Base-by-base conservation (phyloP, 2,329 filamentous ascomycete species). In the Diaporthe nobilis region DNA sequence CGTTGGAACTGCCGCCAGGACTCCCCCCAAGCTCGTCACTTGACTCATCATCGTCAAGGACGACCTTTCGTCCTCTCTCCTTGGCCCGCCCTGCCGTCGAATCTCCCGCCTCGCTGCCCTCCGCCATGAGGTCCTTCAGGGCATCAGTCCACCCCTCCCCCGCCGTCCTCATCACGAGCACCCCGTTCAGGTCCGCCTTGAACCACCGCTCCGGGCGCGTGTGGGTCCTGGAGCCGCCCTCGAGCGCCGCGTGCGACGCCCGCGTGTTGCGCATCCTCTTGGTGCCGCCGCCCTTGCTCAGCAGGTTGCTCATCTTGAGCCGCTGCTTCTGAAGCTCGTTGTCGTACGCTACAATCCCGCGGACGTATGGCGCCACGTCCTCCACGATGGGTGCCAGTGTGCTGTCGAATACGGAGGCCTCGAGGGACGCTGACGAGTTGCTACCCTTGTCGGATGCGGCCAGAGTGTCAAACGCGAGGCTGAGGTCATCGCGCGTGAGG, bases 321-420 rank as follows among this genome's bases (percentile, higher is more conserved):
- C 93, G 90, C 78, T 95, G 91, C 77, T 91, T 87, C 80, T 95
- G 93, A 1, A 97, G 88, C 1, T 88, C 88, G 28, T 91, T 86
- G 79, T 98, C 96, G 81, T 93, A 94, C 0, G 92, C 88, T 2
- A 96, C 92, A 76, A 99, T 98, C 51, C 90, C 89, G 15, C 97
- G 94, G n/a, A 98, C 90, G 82, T 95, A 98, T 0, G 97, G 97
- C 0, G 95, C 96, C 2, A 98, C 87, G 78, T 99, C 97, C 17
- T 93, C 86, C 0, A 90, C 88, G 44, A 98, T 91, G 28, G 92
- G 86, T 0, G 84, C 82, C 79, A 94, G 85, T 0, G 92, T 91
- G 58, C 94, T 91, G 80, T 98, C 95, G 78, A 98, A 95, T 0
- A 93, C 91, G 0, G 94, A 96, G 0, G 93, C 88, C 47, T 92